A percentile compares a stretch with the other conserved stretches of the same genome.
Conservation (phyloP, 2,329 filamentous ascomycete species). For the Beauveria bassiana region DNA sequence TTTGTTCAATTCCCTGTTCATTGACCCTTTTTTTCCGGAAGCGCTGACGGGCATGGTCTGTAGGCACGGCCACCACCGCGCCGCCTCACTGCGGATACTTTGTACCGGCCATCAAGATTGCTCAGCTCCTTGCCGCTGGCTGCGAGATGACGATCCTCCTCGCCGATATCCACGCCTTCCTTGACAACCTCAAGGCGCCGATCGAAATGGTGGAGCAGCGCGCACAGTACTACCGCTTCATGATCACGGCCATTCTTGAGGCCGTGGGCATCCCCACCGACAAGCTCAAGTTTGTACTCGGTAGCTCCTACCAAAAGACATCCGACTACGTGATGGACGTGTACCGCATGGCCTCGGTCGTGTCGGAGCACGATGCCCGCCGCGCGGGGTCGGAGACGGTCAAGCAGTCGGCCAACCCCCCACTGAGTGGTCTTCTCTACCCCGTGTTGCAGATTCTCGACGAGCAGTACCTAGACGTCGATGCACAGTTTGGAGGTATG, state of each 20-base stretch:
- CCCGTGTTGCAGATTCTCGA: constrained; percentile 72
- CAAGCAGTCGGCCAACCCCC: constrained; percentile 76
- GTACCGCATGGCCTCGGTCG: constrained; percentile 63
- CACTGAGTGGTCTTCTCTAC: constrained; percentile 45
- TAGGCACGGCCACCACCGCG: constrained; percentile 75
- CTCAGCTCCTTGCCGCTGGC: constrained; percentile 75
- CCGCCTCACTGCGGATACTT: constrained; percentile 86
- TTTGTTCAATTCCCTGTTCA: neutral
- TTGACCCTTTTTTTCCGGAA: neutral
- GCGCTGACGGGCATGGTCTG: neutral
- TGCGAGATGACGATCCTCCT: constrained; percentile 77
- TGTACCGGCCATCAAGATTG: constrained; percentile 81
- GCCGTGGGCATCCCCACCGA: constrained; percentile 72
- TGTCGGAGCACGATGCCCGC: constrained; percentile 74
- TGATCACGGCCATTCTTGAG: constrained; percentile 67
- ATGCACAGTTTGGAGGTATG: constrained; percentile 74
- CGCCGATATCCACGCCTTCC: constrained; percentile 67
- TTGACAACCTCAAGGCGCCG: constrained; percentile 79
- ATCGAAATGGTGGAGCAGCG: constrained; percentile 79
- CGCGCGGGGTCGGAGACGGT: constrained; percentile 91
- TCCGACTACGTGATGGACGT: constrained; percentile 80
- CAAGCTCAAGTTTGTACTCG: constrained; percentile 75
- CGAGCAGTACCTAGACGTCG: constrained; percentile 80
- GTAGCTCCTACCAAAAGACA: constrained; percentile 71
- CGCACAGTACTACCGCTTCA: constrained; percentile 73